A percentile compares a stretch with the other conserved stretches of the same genome.
phyloP scores from a whole-genome alignment of 2,329 filamentous ascomycete species.

The Stemphylium vesicarium region DNA sequence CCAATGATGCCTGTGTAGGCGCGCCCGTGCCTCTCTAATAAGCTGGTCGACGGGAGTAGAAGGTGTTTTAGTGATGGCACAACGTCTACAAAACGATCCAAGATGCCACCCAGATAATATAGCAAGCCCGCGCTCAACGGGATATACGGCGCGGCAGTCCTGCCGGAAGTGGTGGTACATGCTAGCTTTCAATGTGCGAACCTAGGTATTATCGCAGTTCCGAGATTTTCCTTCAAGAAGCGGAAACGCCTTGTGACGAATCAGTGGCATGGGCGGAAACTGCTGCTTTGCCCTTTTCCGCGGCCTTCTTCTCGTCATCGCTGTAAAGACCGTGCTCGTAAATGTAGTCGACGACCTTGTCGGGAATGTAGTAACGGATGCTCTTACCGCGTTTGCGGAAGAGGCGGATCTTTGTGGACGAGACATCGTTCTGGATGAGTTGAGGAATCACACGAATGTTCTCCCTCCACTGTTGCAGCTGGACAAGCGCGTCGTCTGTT shows the following conservation, averaged over 20 bases:
- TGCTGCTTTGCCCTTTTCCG: conserved; percentile 45
- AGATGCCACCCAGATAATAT: conserved; percentile 12
- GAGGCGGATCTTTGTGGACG: conserved; percentile 80
- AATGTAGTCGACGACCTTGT: conserved; percentile 49
- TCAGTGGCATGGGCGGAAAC: conserved; percentile 27
- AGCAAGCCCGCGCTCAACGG: neutral
- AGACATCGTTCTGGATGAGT: conserved; percentile 85
- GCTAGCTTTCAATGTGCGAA: neutral
- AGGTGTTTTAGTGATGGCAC: conserved; percentile 12
- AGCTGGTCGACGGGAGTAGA: conserved; percentile 5
- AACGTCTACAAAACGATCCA: conserved; percentile 9
- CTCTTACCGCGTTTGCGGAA: conserved; percentile 60
- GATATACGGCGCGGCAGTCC: conserved; percentile 23
- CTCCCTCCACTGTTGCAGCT: conserved; percentile 79
- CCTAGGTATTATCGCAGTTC: neutral
- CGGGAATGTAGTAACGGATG: conserved; percentile 51
- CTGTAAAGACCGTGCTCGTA: conserved; percentile 49
- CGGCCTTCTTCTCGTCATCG: conserved; percentile 47
- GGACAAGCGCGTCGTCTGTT: conserved; percentile 78
- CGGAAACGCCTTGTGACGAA: conserved; percentile 28
- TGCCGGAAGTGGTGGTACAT: conserved; percentile 22
- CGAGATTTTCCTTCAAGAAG: conserved; percentile 19
- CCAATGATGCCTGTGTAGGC: conserved; percentile 30
- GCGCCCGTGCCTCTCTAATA: conserved; percentile 20
- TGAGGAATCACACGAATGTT: conserved; percentile 90